Evolutionary conservation across 108 stramenopile genomes (phyloP), one percentile per base, ranked within the genome.

Genomic region (Cyclotella distinguenda): DNA sequence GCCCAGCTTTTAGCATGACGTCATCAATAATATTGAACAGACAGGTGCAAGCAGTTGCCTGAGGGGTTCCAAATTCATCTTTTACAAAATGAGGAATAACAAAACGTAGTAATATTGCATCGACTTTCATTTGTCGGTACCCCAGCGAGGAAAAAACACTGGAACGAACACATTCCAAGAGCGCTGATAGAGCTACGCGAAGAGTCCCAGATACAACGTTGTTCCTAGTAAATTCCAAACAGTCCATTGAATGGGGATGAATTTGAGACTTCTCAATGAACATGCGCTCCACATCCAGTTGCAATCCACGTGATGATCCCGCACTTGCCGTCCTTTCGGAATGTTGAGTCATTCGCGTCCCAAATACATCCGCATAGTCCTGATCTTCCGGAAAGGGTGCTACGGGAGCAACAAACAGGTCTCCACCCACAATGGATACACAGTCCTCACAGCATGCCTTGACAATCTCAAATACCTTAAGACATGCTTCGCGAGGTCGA

Each of bases 271-370:
- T 90, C 62, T 88, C 86, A 35, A 73, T 81, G 64, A 94, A 91
- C 87, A 94, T 90, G 28, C 93, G 82, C 50, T 90, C 93, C 30
- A 94, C 89, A 60, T 94, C 93, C 40, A 94, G 61, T 16, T 74
- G 83, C 60, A 94, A 60, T 27, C 89, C 86, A 40, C 82, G 82
- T 45, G 80, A 70, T 13, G 79, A 60, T 33, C 68, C 70, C 38
- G 57, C 26, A 16, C 70, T 66, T 33, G 52, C 46, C 8, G 66
- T 75, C 38, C 36, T 33, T 34, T 68, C 61, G 53, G 23, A 12
- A 44, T 60, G 64, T 63, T 62, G 57, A 33, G 69, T 55, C 35
- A 66, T 42, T 11, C 72, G 64, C 18, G 34, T 19, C 16, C 76
- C 76, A 70, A 77, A 77, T 12, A 70, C 68, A 38, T 69, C 63